Percentiles rank a stretch among this genome's conserved stretches.
phyloP scores from a whole-genome alignment of 2,329 filamentous ascomycete genomes.

The Aspergillus candidus region DNA sequence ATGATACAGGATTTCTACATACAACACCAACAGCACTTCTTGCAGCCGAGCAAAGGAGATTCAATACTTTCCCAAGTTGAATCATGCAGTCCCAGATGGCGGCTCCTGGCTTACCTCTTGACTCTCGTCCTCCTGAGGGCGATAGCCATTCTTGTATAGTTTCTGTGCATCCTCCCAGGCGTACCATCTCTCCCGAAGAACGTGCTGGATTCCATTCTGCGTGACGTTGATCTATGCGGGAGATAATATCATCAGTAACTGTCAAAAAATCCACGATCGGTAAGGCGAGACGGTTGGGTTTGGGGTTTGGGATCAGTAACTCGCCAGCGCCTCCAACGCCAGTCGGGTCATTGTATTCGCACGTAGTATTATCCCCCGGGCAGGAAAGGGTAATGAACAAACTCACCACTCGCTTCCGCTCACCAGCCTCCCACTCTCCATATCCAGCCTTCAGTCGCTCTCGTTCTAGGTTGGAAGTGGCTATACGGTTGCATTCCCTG shows the following conservation, averaged over 20 bases:
- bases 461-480: slow-evolving; percentile 69
- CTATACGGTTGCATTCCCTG: slow-evolving; percentile 82
- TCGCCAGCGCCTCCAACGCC: neutral
- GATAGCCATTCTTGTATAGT: slow-evolving; percentile 32
- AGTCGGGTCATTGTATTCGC: too few species aligned
- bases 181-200: slow-evolving; percentile 81
- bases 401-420: slow-evolving; percentile 62
- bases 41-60: too few species aligned
- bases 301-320: neutral
- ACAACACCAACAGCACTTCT: too few species aligned
- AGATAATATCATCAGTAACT: neutral
- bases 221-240: slow-evolving; percentile 62
- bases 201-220: slow-evolving; percentile 75
- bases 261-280: neutral
- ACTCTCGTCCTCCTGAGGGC: slow-evolving; percentile 28
- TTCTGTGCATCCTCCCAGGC: slow-evolving; percentile 55
- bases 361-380: neutral
- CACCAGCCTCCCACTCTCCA: slow-evolving; percentile 61
- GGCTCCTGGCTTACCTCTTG: slow-evolving; percentile 2
- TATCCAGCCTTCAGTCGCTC: slow-evolving; percentile 62
- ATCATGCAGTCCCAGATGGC: neutral
- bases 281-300: too few species aligned
- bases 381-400: neutral
- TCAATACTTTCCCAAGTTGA: too few species aligned
- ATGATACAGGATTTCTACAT: too few species aligned